Percentiles rank a stretch among this genome's conserved stretches.
Conservation (phyloP, 495 filamentous ascomycete species). For the Annulohypoxylon nitens region DNA sequence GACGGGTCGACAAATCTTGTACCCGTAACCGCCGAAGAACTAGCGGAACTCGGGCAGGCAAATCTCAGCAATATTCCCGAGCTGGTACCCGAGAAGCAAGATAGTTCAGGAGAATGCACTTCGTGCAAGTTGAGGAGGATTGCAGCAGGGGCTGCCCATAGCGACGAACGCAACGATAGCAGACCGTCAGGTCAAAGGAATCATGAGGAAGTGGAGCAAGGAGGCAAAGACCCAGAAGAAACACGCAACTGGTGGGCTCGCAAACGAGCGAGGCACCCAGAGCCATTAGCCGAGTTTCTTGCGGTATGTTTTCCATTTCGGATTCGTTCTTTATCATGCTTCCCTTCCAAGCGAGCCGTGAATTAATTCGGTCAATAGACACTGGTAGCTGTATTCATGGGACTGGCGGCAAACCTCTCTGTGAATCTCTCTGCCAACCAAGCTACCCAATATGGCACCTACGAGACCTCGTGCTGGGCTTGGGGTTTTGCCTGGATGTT, state of each 20-base stretch:
- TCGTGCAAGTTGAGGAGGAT: no score
- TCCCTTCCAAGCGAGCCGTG: neutral
- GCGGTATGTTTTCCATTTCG: slow-evolving; percentile 55
- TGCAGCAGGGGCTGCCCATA: no score
- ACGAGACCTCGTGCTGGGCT: slow-evolving; percentile 57
- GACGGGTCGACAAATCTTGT: slow-evolving; percentile 42
- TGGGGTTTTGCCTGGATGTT: slow-evolving; percentile 72
- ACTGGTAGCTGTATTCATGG: slow-evolving; percentile 54
- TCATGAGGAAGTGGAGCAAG: slow-evolving; percentile 37
- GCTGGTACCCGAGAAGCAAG: slow-evolving; percentile 4
- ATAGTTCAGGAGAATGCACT: neutral
- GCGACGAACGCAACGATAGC: slow-evolving; percentile 22
- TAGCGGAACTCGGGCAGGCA: slow-evolving; percentile 30
- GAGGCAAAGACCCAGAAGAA: slow-evolving; percentile 63
- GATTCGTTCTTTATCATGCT: neutral
- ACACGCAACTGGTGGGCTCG: slow-evolving; percentile 67
- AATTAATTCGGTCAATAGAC: slow-evolving; percentile 40
- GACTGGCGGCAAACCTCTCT: slow-evolving; percentile 63
- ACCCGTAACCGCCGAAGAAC: slow-evolving; percentile 29
- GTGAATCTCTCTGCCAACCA: slow-evolving; percentile 59
- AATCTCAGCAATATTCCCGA: neutral
- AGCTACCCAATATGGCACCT: slow-evolving; percentile 56
- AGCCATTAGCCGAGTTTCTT: slow-evolving; percentile 65
- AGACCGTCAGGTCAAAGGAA: slow-evolving; percentile 41
- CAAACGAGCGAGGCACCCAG: slow-evolving; percentile 64